Evolutionary conservation across 352 stramenopile species (phyloP).

Genomic region (Phytophthora nicotianae): DNA sequence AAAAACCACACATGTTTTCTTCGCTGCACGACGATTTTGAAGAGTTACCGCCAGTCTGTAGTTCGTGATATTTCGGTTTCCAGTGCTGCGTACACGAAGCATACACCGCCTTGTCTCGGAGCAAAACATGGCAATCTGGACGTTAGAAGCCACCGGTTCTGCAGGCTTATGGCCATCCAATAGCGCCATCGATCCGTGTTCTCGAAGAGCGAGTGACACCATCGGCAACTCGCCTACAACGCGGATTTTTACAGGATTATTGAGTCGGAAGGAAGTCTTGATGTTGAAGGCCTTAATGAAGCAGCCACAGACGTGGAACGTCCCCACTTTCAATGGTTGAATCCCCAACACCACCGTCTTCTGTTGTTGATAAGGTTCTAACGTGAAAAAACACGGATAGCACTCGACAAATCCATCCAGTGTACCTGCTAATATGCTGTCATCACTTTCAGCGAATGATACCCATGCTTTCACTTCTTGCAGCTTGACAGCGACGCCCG

Average conservation of each 20-base stretch:
- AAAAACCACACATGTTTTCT: conserved; percentile 49
- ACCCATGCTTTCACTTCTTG: conserved; percentile 70
- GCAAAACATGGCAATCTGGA: conserved; percentile 66
- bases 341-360: conserved; percentile 56
- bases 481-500: conserved; percentile 64
- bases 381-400: conserved; percentile 55
- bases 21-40: conserved; percentile 32
- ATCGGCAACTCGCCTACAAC: conserved; percentile 57
- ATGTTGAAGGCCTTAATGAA: conserved; percentile 71
- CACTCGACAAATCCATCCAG: conserved; percentile 46
- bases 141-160: conserved; percentile 11
- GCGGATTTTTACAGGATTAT: conserved; percentile 31
- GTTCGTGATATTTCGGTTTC: conserved; percentile 45
- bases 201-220: conserved; percentile 50
- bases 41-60: conserved; percentile 46
- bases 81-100: conserved; percentile 57
- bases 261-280: conserved; percentile 56
- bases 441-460: conserved; percentile 17
- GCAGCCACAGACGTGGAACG: conserved; percentile 54
- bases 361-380: conserved; percentile 58
- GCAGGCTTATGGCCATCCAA: conserved; percentile 3
- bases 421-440: neutral
- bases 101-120: conserved; percentile 67
- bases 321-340: conserved; percentile 49
- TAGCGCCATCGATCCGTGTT: conserved; percentile 43